phyloP scores from a whole-genome alignment of 257 asterid species.

The Marsdenia floribunda region DNA sequence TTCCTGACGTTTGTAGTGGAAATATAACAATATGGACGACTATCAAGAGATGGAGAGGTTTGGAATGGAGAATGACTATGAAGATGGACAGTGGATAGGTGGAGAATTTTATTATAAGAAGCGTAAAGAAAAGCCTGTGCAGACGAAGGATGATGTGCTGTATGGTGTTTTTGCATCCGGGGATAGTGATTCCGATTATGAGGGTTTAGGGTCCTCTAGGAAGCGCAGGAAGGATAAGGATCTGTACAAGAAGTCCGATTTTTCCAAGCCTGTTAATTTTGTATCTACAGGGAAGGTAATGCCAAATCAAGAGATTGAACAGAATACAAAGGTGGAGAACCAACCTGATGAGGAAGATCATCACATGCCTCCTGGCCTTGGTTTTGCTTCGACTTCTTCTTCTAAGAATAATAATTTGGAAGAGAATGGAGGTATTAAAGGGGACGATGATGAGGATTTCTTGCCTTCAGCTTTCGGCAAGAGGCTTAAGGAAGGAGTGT shows the following conservation, averaged over 20 bases:
- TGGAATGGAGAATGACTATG: constrained; percentile 76
- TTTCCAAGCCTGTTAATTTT: constrained; percentile 69
- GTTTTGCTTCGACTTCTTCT: constrained; percentile 36
- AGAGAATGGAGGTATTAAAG: constrained; percentile 1
- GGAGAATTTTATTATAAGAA: constrained; percentile 57
- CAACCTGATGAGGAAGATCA: constrained; percentile 22
- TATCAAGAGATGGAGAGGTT: constrained; percentile 77
- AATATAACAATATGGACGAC: constrained; percentile 48
- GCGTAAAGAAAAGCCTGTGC: constrained; percentile 49
- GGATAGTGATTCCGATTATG: constrained; percentile 69
- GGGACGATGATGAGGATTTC: constrained; percentile 38
- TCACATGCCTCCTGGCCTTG: constrained; percentile 41
- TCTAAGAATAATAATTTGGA: constrained; percentile 7
- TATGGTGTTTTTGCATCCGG: constrained; percentile 78
- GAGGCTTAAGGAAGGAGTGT: constrained; percentile 66
- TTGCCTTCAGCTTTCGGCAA: constrained; percentile 71
- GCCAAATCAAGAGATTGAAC: constrained; percentile 64
- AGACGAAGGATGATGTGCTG: constrained; percentile 67
- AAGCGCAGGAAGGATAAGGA: constrained; percentile 63
- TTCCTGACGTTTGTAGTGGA: not conserved
- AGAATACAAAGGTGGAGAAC: constrained; percentile 37
- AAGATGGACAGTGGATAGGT: constrained; percentile 67
- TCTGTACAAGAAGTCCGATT: constrained; percentile 44
- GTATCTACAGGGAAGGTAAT: constrained; percentile 56
- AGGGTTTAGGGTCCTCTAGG: constrained; percentile 51